Base-by-base conservation (phyloP, 2,329 filamentous ascomycete genomes). In the Aspergillus melleus region DNA sequence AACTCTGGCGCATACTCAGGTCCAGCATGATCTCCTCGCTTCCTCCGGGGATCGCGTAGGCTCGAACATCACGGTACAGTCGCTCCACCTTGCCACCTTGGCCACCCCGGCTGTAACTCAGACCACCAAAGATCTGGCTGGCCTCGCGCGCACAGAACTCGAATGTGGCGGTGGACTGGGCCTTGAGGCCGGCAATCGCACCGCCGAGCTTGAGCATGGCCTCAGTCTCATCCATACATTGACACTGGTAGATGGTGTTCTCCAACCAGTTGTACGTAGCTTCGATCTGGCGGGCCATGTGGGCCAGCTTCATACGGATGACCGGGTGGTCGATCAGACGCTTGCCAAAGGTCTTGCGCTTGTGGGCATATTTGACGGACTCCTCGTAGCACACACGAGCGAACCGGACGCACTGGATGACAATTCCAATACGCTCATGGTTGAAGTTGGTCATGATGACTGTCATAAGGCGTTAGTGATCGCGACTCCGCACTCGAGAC, bases 401-500 rank as follows among this genome's bases (percentile, higher is more conserved):
- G 86, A 99, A 98, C 72, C 95, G 92, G 66, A 97, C 78, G 72
- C 89, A 96, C 80, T 99, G 95, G 81, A 98, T 98, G 80, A 98
- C 93, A 79, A 99, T 98, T 64, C 95, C 95, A 69, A 99, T 93
- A 64, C 95, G 91, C 82, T 99, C 95, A 84, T 98, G 95, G 86
- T 98, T 98, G 84, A 97, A 97, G 85, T 97, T 97, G 76, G 92
- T 97, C 94, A 98, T 98, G 83, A 99, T 94, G 74, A 96, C 92
- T 86, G 61, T 56, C 52, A 32, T 22, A 20, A 47, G 20, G 22
- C 16, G 44, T 61, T 47, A 63, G 55, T 55, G 12, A 22, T 12
- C 30, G n/a, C 36, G 49, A 42, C 16, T 16, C 6, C 8, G 30
- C 4, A 14, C 16, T 24, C 20, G 10, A 19, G 1, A 19, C 59